phyloP scores from a whole-genome alignment of 805 yeast species.

The Starmerella gropengiesseri region DNA sequence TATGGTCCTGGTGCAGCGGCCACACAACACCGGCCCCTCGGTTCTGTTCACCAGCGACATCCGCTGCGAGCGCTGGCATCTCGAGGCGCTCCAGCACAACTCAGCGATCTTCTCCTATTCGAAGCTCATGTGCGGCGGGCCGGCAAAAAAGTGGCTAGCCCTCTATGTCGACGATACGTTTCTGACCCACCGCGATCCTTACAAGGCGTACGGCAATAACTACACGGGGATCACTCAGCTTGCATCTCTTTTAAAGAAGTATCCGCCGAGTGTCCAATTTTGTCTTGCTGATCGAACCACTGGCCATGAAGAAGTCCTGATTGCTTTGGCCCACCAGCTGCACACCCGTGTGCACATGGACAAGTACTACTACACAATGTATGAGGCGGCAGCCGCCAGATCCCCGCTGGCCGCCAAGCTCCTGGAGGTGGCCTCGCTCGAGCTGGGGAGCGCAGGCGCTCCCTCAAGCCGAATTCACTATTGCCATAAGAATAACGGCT shows the following conservation, averaged over 20 bases:
- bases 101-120: slow-evolving; percentile 37
- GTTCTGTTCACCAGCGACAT: slow-evolving; percentile 48
- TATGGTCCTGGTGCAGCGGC: slow-evolving; percentile 37
- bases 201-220: slow-evolving; percentile 36
- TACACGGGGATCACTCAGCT: slow-evolving; percentile 34
- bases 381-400: slow-evolving; percentile 21
- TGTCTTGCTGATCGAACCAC: slow-evolving; percentile 33
- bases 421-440: slow-evolving; percentile 17
- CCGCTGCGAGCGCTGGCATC: slow-evolving; percentile 47
- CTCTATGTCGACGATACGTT: slow-evolving; percentile 49
- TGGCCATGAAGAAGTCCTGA: slow-evolving; percentile 49
- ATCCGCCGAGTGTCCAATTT: slow-evolving; percentile 37
- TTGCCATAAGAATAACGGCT: slow-evolving; percentile 13
- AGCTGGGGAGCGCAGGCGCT: slow-evolving; percentile 9
- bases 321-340: slow-evolving; percentile 28
- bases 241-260: slow-evolving; percentile 31
- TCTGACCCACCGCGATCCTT: slow-evolving; percentile 41
- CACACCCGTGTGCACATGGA: slow-evolving; percentile 29
- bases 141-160: slow-evolving; percentile 29
- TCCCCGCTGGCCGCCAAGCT: slow-evolving; percentile 20
- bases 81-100: slow-evolving; percentile 31
- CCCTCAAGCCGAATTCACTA: slow-evolving; percentile 12
- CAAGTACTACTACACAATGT: slow-evolving; percentile 24
- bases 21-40: slow-evolving; percentile 28
- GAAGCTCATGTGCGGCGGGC: slow-evolving; percentile 1